Evolutionary conservation across 1,284 basidiomycete genomes (phyloP).

Genomic region (Ustilago curta): DNA sequence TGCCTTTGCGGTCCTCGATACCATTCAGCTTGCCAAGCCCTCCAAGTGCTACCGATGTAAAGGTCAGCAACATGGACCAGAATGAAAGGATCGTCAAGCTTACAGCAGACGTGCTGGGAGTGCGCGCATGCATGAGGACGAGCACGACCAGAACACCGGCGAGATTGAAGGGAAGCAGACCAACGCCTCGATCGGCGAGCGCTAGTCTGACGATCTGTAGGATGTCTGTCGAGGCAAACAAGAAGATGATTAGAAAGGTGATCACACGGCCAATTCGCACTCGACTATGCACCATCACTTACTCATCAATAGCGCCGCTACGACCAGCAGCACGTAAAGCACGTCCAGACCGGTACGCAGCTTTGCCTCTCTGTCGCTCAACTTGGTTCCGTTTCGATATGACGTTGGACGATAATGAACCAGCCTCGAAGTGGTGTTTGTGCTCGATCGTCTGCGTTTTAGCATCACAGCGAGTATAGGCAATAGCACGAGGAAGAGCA

Average conservation of each 20-base stretch:
- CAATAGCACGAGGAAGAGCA: conserved; percentile 39
- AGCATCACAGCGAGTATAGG: conserved; percentile 17
- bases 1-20: conserved; percentile 41
- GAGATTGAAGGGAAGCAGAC: conserved; percentile 54
- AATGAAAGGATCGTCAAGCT: conserved; percentile 34
- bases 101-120: conserved; percentile 3
- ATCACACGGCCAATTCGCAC: neutral
- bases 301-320: conserved; percentile 58
- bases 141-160: conserved; percentile 52
- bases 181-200: conserved; percentile 52
- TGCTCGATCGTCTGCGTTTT: conserved; percentile 13
- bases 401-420: conserved; percentile 26
- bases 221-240: conserved; percentile 39
- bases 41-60: conserved; percentile 43
- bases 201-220: conserved; percentile 57
- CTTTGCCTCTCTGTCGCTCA: conserved; percentile 20
- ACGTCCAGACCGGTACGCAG: conserved; percentile 23
- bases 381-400: conserved; percentile 17
- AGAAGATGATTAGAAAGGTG: conserved; percentile 5
- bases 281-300: conserved; percentile 10
- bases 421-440: conserved; percentile 15
- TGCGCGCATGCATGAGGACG: conserved; percentile 42
- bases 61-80: conserved; percentile 45
- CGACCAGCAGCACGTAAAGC: conserved; percentile 47
- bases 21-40: conserved; percentile 33